Base-by-base conservation (phyloP, 495 filamentous ascomycete genomes). In the Neurospora sp. region DNA sequence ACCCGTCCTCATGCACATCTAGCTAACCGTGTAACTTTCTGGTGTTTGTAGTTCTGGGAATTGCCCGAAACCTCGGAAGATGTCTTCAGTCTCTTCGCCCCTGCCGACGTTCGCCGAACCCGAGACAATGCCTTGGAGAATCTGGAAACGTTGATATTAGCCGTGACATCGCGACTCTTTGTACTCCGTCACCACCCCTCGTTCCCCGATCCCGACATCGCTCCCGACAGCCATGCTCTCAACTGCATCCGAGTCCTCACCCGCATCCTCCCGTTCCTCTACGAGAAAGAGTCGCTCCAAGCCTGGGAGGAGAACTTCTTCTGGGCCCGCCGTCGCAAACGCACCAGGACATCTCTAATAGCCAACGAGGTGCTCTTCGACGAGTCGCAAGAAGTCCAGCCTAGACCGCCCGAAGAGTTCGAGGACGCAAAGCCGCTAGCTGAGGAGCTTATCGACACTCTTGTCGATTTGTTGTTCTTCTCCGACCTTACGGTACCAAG, bases 1-100 rank as follows among this genome's bases (percentile, higher is more conserved):
- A 38, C 46, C 53, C 59, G 40, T 72, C 37, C 70, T 39, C 44
- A 46, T 40, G 31, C 44, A 69, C 40, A 38, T 68, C 41, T 73
- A 37, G 44, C 53, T 66, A 66, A 66, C 53, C 27, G 53, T 66
- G 27, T 18, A 4, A 44, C 35, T 68, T 68, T 44, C 59, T 70
- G 75, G 37, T n/a, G 68, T 39, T 69, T 68, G 12, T 77, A 97
- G 94, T 99, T 98, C 84, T 98, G 95, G 94, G 93, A 98, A 83
- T 91, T 99, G 31, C 96, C 96, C 74, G 96, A 98, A 82, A 94
- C 94, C 16, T 88, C 93, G 42, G 96, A 98, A 74, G 96, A 99
- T 84, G 90, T 98, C 78, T 98, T 98, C 85, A 96, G 93, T 75
- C 89, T 99, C 70, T 99, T 98, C 82, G 93, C 94, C 68, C 91